A percentile compares a stretch with the other conserved stretches of the same genome.
These are phyloP conservation scores for Talaromyces borbonicus DNA, from an alignment of 495 filamentous ascomycete species.

Conservation along the genomic window DNA sequence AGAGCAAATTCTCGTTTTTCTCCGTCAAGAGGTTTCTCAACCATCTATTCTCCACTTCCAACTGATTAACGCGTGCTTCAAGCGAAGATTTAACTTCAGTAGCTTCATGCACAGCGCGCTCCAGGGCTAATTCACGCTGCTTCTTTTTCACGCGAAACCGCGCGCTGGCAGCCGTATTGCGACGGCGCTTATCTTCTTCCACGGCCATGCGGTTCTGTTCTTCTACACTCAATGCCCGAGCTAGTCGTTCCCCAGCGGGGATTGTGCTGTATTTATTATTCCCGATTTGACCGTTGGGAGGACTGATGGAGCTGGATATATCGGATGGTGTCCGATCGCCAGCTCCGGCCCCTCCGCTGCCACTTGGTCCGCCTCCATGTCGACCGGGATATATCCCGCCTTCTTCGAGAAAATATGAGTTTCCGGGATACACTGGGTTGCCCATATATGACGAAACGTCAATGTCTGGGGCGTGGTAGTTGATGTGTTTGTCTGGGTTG, in stretches of 20 bases:
- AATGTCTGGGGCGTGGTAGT: constrained; percentile 32
- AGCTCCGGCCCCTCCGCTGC: neutral
- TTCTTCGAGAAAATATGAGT: constrained; percentile 34
- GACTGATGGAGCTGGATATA: constrained; percentile 39
- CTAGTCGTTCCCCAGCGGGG: constrained; percentile 34
- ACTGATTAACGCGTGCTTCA: constrained; percentile 68
- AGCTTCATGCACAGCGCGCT: constrained; percentile 83
- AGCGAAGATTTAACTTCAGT: constrained; percentile 69
- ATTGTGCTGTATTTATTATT: constrained; percentile 39
- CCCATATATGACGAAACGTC: constrained; percentile 37
- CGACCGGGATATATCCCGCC: constrained; percentile 30
- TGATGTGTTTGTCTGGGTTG: constrained; percentile 28
- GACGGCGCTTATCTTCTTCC: constrained; percentile 94
- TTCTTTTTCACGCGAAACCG: constrained; percentile 99
- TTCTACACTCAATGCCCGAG: constrained; percentile 29
- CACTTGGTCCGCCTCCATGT: constrained; percentile 1
- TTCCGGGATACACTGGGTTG: constrained; percentile 36
- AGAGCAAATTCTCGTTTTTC: constrained; percentile 52
- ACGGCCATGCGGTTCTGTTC: constrained; percentile 59
- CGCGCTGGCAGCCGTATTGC: constrained; percentile 90
- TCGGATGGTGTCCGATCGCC: constrained; percentile 36
- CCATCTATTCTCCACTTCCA: constrained; percentile 97
- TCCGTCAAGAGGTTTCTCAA: constrained; percentile 86
- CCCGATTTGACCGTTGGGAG: constrained; percentile 36
- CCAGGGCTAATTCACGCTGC: constrained; percentile 87